These are phyloP conservation scores for Heterobasidion occidentale DNA, from an alignment of 1,284 basidiomycete genomes.

Conservation along the genomic window DNA sequence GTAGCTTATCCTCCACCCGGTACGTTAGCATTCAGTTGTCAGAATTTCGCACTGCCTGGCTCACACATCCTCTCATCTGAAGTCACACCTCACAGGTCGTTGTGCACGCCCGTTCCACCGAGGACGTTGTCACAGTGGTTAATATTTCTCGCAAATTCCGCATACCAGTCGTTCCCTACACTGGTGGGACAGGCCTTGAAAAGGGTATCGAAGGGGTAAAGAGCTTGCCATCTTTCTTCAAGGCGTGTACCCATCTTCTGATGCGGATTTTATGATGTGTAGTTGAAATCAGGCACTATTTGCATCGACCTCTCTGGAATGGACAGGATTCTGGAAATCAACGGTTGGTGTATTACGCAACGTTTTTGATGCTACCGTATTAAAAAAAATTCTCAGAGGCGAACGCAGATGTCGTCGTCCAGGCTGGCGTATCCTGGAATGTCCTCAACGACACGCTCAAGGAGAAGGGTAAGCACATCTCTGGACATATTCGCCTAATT, in stretches of 20 bases:
- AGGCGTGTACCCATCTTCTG: not conserved
- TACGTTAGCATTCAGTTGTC: not conserved
- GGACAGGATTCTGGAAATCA: conserved; percentile 76
- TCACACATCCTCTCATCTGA: conserved; percentile 14
- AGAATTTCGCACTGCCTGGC: not conserved
- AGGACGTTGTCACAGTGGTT: conserved; percentile 53
- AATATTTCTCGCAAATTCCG: conserved; percentile 50
- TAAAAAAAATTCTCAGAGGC: conserved; percentile 34
- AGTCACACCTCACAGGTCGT: conserved; percentile 57
- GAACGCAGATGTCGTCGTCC: conserved; percentile 71
- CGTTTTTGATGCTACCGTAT: no score
- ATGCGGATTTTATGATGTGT: not conserved
- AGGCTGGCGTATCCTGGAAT: conserved; percentile 84
- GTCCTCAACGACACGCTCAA: conserved; percentile 75
- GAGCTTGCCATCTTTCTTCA: conserved; percentile 11
- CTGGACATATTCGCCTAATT: no score
- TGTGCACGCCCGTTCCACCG: conserved; percentile 41
- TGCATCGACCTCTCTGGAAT: conserved; percentile 82
- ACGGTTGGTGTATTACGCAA: conserved; percentile 49
- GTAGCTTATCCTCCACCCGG: not conserved
- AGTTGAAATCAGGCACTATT: conserved; percentile 62
- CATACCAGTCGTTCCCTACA: conserved; percentile 52
- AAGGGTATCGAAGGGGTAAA: conserved; percentile 53
- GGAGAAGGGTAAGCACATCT: conserved; percentile 33
- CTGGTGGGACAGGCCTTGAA: conserved; percentile 57